These are phyloP conservation scores for Kockiozyma suomiensis DNA, from an alignment of 805 yeast genomes.

Conservation along the genomic window DNA sequence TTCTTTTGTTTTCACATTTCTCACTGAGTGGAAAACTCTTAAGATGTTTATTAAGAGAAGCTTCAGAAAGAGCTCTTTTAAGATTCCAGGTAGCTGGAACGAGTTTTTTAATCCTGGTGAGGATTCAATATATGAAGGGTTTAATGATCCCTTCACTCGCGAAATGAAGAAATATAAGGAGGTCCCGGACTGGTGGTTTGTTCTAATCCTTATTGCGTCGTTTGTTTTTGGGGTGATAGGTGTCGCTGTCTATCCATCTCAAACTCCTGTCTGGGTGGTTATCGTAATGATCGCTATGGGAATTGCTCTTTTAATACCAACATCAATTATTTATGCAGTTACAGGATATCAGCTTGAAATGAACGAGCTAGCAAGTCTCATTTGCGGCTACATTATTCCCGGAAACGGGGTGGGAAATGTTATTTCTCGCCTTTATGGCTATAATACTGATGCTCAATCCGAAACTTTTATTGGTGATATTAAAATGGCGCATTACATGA, in stretches of 20 bases:
- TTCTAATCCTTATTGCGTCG: constrained; percentile 49
- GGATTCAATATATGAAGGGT: constrained; percentile 55
- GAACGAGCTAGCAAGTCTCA: constrained; percentile 49
- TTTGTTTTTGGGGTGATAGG: constrained; percentile 41
- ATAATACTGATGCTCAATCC: constrained; percentile 49
- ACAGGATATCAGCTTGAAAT: constrained; percentile 57
- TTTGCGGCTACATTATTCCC: constrained; percentile 56
- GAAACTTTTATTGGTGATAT: constrained; percentile 44
- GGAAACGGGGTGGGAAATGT: constrained; percentile 61
- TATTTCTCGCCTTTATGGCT: constrained; percentile 39
- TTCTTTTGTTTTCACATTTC: constrained; percentile 52
- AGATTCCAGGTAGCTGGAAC: constrained; percentile 27
- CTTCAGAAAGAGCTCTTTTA: constrained; percentile 35
- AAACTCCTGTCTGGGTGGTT: constrained; percentile 66
- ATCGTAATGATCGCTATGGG: constrained; percentile 59
- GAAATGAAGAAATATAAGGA: constrained; percentile 59
- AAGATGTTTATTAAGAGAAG: constrained; percentile 1
- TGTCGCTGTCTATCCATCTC: constrained; percentile 40
- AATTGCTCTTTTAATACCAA: constrained; percentile 59
- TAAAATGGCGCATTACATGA: constrained; percentile 57
- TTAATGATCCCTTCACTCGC: constrained; percentile 23
- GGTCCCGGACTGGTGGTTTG: constrained; percentile 54
- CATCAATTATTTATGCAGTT: constrained; percentile 62
- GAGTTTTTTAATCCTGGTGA: constrained; percentile 26
- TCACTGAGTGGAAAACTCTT: constrained; percentile 43